Percentiles rank a stretch among this genome's conserved stretches.
These are phyloP conservation scores for Kitagawia praeruptora DNA, from an alignment of 129 eudicot species.

Conservation along the genomic window DNA sequence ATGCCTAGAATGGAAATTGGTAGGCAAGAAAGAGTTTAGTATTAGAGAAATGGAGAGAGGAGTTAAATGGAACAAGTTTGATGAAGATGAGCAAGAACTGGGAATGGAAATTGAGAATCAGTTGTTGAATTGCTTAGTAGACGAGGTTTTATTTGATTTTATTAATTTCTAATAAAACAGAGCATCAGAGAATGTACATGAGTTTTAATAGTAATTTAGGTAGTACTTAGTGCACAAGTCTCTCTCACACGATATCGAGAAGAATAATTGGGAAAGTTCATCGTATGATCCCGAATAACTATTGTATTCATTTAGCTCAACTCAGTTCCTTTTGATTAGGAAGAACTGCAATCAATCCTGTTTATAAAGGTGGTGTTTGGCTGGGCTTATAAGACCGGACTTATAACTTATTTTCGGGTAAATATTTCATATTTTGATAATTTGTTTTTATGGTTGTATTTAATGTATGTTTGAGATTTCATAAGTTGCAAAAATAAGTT, in stretches of 20 bases:
- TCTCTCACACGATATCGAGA: no score
- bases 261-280: no score
- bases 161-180: conserved; percentile 3
- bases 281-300: not conserved
- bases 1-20: conserved; percentile 34
- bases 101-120: conserved; percentile 31
- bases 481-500: no score
- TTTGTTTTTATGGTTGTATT: no score
- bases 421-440: no score
- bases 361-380: no score
- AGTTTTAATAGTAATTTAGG: not conserved
- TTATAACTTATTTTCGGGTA: no score
- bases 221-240: not conserved
- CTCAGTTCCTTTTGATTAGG: no score
- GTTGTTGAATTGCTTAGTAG: conserved; percentile 43
- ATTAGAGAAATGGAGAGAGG: conserved; percentile 49
- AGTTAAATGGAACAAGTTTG: conserved; percentile 35
- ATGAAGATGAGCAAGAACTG: conserved; percentile 42
- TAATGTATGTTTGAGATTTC: no score
- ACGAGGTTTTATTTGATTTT: conserved; percentile 42
- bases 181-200: not conserved
- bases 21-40: conserved; percentile 34
- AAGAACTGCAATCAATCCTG: no score
- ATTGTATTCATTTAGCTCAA: not conserved
- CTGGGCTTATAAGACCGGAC: no score